Base-by-base conservation (phyloP, 2,329 filamentous ascomycete genomes). In the Hymenoscyphus repandus region DNA sequence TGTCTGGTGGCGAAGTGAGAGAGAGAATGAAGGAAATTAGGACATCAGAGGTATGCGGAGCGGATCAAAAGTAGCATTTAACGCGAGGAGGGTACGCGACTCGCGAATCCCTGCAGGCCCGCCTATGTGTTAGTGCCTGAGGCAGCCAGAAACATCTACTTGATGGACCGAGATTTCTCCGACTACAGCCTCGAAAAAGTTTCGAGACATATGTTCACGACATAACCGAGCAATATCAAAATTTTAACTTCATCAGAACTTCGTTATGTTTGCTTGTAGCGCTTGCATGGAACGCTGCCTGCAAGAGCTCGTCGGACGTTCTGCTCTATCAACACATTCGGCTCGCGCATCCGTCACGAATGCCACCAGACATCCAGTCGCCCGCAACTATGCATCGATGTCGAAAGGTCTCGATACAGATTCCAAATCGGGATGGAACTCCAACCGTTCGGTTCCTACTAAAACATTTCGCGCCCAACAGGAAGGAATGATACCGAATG, bases 241-340 rank as follows among this genome's bases (percentile, higher is more conserved):
- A 17, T 30, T 31, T 31, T 10, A 38, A 11, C 38, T 31, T 30
- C 39, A 37, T 4, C 27, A 42, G 27, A 37, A 37, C 34, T 37
- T 30, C 10, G 44, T 41, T 39, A 66, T 66, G 62, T 59, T 65
- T 44, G 56, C 54, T 42, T 66, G 64, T 47, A 53, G 56, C 17
- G 51, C 52, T 18, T 66, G 64, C 41, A 63, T 62, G 47, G 61
- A 54, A 50, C 58, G 54, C n/a, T 64, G 53, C 30, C 37, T 66
- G 18, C 59, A 61, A 27, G 53, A 52, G 30, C 45, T 65, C 37
- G 53, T 62, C 22, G 62, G 63, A 44, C 55, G 58, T 20, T 58
- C 57, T 39, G 22, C 54, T 6, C 15, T 50, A 13, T 34, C 55
- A 17, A 45, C 47, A 20, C 15, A 53, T 15, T 36, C 54, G 22